Evolutionary conservation across 2,329 filamentous ascomycete species (phyloP).

Genomic region (Akanthomyces muscarius): DNA sequence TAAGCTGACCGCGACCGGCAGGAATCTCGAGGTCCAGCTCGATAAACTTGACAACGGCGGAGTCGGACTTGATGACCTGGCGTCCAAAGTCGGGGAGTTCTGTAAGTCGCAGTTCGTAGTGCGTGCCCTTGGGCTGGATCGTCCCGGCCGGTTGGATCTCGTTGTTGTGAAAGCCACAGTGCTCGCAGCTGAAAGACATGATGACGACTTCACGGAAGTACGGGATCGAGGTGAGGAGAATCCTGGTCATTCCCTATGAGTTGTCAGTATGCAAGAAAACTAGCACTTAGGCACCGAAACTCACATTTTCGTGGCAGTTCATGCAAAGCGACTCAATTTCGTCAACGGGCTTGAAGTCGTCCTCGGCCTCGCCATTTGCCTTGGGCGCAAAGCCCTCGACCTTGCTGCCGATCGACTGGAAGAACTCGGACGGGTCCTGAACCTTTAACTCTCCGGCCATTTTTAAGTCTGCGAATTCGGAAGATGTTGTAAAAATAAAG

Average conservation of each 20-base stretch:
- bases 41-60: conserved; percentile 78
- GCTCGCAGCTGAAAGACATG: conserved; percentile 91
- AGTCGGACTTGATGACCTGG: conserved; percentile 90
- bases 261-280: conserved; percentile 20
- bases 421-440: conserved; percentile 49
- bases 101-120: conserved; percentile 79
- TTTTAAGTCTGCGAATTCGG: conserved; percentile 12
- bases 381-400: conserved; percentile 47
- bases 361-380: conserved; percentile 32
- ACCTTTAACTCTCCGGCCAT: conserved; percentile 42
- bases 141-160: conserved; percentile 90
- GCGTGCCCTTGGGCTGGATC: conserved; percentile 83
- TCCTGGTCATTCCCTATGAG: conserved; percentile 70
- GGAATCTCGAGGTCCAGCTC: conserved; percentile 93
- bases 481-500: not conserved
- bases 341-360: conserved; percentile 54
- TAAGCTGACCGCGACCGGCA: conserved; percentile 82
- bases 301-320: conserved; percentile 77
- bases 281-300: conserved; percentile 22
- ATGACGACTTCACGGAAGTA: conserved; percentile 97
- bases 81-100: conserved; percentile 70
- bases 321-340: conserved; percentile 79
- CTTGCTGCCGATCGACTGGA: conserved; percentile 60
- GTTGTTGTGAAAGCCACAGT: conserved; percentile 87
- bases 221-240: conserved; percentile 88